phyloP scores from a whole-genome alignment of 176 grass and related monocot species.

The Avena eriantha region DNA sequence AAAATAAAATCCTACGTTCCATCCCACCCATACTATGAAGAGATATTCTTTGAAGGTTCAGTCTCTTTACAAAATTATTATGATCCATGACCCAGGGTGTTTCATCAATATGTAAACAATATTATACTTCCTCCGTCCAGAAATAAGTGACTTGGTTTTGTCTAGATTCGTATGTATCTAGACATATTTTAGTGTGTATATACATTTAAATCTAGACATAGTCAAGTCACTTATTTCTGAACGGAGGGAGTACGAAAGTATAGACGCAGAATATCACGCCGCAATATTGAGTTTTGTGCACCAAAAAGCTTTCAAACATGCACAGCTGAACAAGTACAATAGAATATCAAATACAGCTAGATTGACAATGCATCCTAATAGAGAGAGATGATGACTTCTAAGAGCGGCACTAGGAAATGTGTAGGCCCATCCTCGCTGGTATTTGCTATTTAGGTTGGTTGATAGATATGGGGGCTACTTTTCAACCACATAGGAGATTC shows the following conservation, averaged over 20 bases:
- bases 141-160: no score
- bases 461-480: slow-evolving; percentile 25
- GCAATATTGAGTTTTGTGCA: no score
- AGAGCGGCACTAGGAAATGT: neutral
- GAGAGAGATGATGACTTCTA: neutral
- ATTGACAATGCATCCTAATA: neutral
- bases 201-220: no score
- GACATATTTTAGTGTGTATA: no score
- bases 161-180: no score
- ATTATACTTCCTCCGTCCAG: no score
- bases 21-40: neutral
- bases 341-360: neutral
- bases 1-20: neutral
- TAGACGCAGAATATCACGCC: no score
- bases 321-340: neutral
- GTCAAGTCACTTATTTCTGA: no score
- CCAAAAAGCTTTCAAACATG: neutral
- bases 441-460: neutral
- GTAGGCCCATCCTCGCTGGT: neutral
- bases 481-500: slow-evolving; percentile 18
- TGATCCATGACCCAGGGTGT: neutral
- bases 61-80: neutral
- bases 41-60: neutral
- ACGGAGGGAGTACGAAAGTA: no score
- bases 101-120: neutral